Evolutionary conservation across 768 basidiomycete species (phyloP).

Genomic region (Kwoniella europaea): DNA sequence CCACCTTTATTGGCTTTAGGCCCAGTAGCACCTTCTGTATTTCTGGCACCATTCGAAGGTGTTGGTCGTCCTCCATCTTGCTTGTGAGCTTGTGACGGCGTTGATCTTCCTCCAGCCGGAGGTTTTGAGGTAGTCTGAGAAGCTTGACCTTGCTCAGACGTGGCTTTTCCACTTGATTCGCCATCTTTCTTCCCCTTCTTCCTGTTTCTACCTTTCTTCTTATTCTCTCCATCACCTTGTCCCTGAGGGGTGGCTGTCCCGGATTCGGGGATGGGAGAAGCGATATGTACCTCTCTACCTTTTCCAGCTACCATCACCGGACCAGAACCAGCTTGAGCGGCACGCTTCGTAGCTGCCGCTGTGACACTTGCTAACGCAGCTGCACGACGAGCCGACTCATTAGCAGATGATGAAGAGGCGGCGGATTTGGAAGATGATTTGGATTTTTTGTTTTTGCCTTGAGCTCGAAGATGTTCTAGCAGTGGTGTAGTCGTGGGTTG

Average conservation of each 20-base stretch:
- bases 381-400: slow-evolving; percentile 28
- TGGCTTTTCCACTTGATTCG: background rate
- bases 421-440: slow-evolving; percentile 21
- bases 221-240: slow-evolving; percentile 12
- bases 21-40: background rate
- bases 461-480: slow-evolving; percentile 82
- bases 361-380: slow-evolving; percentile 38
- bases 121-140: background rate
- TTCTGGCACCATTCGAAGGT: background rate
- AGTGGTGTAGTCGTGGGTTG: slow-evolving; percentile 85
- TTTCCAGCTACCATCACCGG: slow-evolving; percentile 46
- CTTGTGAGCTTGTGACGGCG: background rate
- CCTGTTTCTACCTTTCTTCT: slow-evolving; percentile 23
- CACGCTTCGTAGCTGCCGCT: slow-evolving; percentile 40
- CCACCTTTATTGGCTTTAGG: slow-evolving; percentile 8
- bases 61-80: slow-evolving; percentile 4
- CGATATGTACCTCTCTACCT: slow-evolving; percentile 40
- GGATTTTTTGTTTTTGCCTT: slow-evolving; percentile 61
- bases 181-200: slow-evolving; percentile 24
- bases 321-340: slow-evolving; percentile 28
- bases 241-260: slow-evolving; percentile 1
- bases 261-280: slow-evolving; percentile 8
- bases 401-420: slow-evolving; percentile 20
- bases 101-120: background rate
- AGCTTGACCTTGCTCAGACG: background rate